phyloP scores from a whole-genome alignment of 2,329 filamentous ascomycete species.

The Magnaporthiopsis incrustans region DNA sequence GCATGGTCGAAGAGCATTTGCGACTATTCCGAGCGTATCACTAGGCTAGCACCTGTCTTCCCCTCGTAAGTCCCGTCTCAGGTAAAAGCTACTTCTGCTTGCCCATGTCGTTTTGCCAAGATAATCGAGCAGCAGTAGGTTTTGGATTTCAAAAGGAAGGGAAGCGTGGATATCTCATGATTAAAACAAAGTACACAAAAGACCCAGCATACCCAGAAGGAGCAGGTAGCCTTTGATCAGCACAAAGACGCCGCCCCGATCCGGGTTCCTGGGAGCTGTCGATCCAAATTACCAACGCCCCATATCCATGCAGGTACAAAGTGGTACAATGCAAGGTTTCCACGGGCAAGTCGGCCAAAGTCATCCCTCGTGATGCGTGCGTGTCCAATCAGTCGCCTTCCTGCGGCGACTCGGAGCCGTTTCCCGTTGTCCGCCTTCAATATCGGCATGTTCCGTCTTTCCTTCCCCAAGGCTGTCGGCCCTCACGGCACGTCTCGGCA shows the following conservation, averaged over 20 bases:
- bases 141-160: not conserved
- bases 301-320: not conserved
- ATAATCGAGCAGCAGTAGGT: not conserved
- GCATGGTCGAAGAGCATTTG: not conserved
- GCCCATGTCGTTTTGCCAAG: not conserved
- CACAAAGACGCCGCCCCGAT: not conserved
- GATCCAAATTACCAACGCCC: not conserved
- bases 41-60: not conserved
- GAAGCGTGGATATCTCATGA: not conserved
- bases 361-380: not conserved
- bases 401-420: not conserved
- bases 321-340: not conserved
- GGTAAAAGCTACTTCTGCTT: not conserved
- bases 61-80: not conserved
- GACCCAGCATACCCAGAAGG: not conserved
- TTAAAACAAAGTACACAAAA: not conserved
- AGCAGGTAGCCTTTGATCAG: not conserved
- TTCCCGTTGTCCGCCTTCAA: not conserved
- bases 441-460: not conserved
- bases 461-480: too few relatives aligned
- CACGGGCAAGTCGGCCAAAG: not conserved
- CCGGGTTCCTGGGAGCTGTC: not conserved
- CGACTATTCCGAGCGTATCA: not conserved
- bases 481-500: not conserved
- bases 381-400: not conserved